Evolutionary conservation across 2,329 filamentous ascomycete genomes (phyloP).

Genomic region (Hypoxylon rubiginosum): DNA sequence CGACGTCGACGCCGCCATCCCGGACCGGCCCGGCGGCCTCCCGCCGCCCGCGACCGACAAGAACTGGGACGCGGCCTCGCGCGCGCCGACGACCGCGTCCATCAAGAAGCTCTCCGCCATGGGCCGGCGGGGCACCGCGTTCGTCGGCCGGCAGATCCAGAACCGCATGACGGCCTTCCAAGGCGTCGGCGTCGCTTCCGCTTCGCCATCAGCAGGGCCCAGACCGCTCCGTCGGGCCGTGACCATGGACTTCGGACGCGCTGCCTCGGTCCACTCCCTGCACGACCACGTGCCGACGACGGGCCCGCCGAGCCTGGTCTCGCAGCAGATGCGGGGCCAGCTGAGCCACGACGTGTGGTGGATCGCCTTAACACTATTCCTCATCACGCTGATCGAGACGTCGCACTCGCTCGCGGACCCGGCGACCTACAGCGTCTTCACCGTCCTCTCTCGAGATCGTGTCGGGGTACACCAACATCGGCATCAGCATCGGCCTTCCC

Average conservation of each 20-base stretch:
- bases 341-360: constrained; percentile 77
- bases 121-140: constrained; percentile 44
- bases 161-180: constrained; percentile 57
- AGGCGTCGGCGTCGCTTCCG: constrained; percentile 57
- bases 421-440: constrained; percentile 69
- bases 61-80: constrained; percentile 40
- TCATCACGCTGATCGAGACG: constrained; percentile 72
- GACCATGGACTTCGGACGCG: constrained; percentile 40
- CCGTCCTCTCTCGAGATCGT: constrained; percentile 71
- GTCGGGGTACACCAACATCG: constrained; percentile 72
- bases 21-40: constrained; percentile 40
- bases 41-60: constrained; percentile 24
- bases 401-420: constrained; percentile 66
- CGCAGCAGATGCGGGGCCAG: constrained; percentile 72
- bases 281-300: constrained; percentile 29
- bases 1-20: constrained; percentile 52
- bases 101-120: constrained; percentile 40
- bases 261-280: constrained; percentile 33
- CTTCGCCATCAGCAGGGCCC: constrained; percentile 19
- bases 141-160: constrained; percentile 55
- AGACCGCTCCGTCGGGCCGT: constrained; percentile 39
- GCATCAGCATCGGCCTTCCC: constrained; percentile 69
- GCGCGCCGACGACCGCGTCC: constrained; percentile 36
- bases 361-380: constrained; percentile 70
- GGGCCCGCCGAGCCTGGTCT: constrained; percentile 58